Conservation (phyloP, 2,329 filamentous ascomycete genomes). For the Aquanectria penicillioides region DNA sequence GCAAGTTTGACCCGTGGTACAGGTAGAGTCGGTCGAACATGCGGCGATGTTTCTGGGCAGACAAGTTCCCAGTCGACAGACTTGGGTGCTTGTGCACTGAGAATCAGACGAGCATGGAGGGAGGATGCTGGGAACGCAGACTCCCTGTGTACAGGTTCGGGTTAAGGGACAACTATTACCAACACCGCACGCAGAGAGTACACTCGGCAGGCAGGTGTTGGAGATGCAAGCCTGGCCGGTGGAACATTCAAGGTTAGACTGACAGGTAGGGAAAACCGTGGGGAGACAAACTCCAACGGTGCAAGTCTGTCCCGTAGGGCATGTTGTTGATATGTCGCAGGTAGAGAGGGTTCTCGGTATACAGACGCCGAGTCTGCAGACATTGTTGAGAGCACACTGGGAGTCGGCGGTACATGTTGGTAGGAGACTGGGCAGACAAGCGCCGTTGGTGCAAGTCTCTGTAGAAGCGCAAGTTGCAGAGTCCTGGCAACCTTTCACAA, state of each 20-base stretch:
- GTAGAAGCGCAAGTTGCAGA: background rate
- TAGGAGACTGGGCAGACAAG: conserved; percentile 3
- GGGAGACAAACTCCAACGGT: background rate
- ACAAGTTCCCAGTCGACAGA: conserved; percentile 16
- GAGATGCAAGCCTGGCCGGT: background rate
- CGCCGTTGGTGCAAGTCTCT: conserved; percentile 2
- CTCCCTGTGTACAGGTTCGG: background rate
- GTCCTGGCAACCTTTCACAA: background rate
- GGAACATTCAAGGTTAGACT: background rate
- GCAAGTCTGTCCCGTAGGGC: background rate
- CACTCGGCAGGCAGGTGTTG: background rate
- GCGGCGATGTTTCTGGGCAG: background rate
- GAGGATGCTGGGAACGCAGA: conserved; percentile 10
- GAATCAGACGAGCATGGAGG: background rate
- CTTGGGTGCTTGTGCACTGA: background rate
- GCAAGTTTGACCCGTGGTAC: background rate
- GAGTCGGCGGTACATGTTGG: background rate
- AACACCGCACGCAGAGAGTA: background rate
- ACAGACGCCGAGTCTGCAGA: conserved; percentile 12
- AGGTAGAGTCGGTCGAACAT: background rate
- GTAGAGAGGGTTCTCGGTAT: background rate
- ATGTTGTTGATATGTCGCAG: background rate
- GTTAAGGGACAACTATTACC: background rate
- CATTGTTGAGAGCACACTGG: background rate
- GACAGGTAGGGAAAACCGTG: background rate